Evolutionary conservation across 108 stramenopile species (phyloP), one percentile per base, ranked within the genome.

Genomic region (Pseudonitzschia multiseries): DNA sequence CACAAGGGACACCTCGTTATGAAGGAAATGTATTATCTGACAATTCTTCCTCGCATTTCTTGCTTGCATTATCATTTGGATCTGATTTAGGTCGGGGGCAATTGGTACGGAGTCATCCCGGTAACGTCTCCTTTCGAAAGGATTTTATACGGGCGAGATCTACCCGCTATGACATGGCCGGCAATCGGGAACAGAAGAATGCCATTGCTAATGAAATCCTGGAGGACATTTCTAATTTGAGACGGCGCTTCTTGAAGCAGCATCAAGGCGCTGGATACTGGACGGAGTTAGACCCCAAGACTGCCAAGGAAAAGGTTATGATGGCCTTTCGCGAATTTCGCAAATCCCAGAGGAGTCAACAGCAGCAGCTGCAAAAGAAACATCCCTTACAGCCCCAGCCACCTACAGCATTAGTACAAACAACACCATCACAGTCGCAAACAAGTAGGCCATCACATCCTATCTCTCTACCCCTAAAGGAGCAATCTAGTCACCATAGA

Each of bases 241-340:
- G n/a, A 42, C 64, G 64, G 3, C 18, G 36, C 3, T 65, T 65
- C 40, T 65, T 65, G 64, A 65, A 65, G 40, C 64, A 65, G 18
- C 57, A 59, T 27, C 17, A 27, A 27, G 57, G 57, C 27, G 57
- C 57, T 36, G 64, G 64, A 42, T 65, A 65, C 40, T 65, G 64
- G 64, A 65, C 64, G 22, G 64, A 65, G 18, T 36, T 65, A 8
- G 64, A 65, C 22, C 18, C 17, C 9, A 65, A 65, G 40, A 44
- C 42, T 43, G 64, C 64, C 18, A 65, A 65, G 36, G 64, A 65
- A 43, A 65, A 65, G 40, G 64, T 65, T 0, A 65, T 65, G 64
- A 65, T 65, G 64, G 64, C 64, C 24, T 65, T 65, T 65, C 64
- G 64, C 31, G 64, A 65, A 65, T 65, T 43, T 24, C 64, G 64